Evolutionary conservation across 139 green algal genomes (phyloP).

Genomic region (Yamagishiella unicocca): DNA sequence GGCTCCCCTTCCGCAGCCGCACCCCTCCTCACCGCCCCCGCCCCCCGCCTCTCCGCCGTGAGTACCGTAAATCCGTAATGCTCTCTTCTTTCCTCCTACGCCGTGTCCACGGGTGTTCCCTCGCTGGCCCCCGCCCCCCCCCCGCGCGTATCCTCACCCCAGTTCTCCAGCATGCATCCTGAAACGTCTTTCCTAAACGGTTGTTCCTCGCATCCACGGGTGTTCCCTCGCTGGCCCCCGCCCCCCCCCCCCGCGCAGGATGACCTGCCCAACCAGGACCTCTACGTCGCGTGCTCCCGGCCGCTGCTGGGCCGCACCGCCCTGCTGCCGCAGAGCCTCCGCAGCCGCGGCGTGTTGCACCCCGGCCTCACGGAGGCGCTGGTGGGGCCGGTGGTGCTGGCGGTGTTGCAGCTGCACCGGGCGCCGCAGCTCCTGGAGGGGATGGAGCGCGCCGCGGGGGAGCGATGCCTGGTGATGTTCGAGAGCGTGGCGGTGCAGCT

Average conservation of each 20-base stretch:
- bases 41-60: too few species aligned
- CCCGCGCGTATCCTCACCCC: not conserved
- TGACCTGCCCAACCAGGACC: not conserved
- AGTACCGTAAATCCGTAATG: too few species aligned
- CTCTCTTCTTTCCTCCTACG: not conserved
- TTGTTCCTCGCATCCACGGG: not conserved
- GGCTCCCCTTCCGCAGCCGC: too few species aligned
- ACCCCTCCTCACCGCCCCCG: too few species aligned
- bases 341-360: not conserved
- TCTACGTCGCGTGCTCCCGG: constrained; percentile 1
- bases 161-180: not conserved
- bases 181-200: not conserved
- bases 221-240: not conserved
- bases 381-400: constrained; percentile 38
- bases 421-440: not conserved
- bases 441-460: not conserved
- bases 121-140: too few species aligned
- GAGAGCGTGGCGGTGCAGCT: constrained; percentile 30
- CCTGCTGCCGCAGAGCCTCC: constrained; percentile 23
- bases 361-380: not conserved
- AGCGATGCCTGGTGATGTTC: constrained; percentile 5
- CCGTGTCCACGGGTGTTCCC: not conserved
- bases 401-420: not conserved
- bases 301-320: not conserved
- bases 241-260: not conserved